Percentiles rank a stretch among this genome's conserved stretches.
phyloP scores from a whole-genome alignment of 2,329 filamentous ascomycete species.

The Monosporascus sp. region DNA sequence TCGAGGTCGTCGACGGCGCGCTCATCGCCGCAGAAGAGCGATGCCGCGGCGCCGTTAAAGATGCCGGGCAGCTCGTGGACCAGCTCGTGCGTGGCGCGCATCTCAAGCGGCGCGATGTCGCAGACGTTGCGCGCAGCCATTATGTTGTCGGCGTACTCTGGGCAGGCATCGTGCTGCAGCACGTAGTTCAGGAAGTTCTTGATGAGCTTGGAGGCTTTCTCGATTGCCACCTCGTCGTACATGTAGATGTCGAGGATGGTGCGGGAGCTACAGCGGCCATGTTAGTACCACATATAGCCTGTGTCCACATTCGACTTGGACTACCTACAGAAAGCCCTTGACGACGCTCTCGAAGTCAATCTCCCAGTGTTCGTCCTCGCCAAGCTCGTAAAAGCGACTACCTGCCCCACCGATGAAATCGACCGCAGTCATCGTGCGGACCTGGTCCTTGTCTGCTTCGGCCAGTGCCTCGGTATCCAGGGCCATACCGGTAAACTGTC shows the following conservation, averaged over 20 bases:
- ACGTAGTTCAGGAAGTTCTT: slow-evolving; percentile 88
- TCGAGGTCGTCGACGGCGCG: slow-evolving; percentile 16
- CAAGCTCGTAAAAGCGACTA: slow-evolving; percentile 45
- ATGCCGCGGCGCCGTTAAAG: slow-evolving; percentile 74
- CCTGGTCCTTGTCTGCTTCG: slow-evolving; percentile 57
- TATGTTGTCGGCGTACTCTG: slow-evolving; percentile 69
- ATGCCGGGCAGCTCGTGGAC: slow-evolving; percentile 59
- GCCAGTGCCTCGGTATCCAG: slow-evolving; percentile 45
- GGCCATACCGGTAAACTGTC: slow-evolving; percentile 57
- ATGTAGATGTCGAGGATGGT: slow-evolving; percentile 52
- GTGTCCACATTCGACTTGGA: not conserved
- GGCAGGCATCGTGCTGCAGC: slow-evolving; percentile 77
- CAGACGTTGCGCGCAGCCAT: slow-evolving; percentile 62
- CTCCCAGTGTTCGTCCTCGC: slow-evolving; percentile 54
- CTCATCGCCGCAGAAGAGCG: slow-evolving; percentile 50
- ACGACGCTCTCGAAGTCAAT: slow-evolving; percentile 78
- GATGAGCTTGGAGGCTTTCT: slow-evolving; percentile 61
- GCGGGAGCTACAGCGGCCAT: slow-evolving; percentile 39
- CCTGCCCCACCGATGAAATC: slow-evolving; percentile 49
- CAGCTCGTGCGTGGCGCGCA: slow-evolving; percentile 53
- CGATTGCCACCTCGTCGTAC: slow-evolving; percentile 49
- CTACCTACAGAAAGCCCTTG: slow-evolving; percentile 69
- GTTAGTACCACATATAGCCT: not conserved
- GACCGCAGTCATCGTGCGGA: slow-evolving; percentile 58
- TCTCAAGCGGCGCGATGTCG: slow-evolving; percentile 59